Percentiles rank a stretch among this genome's conserved stretches.
Evolutionary conservation across 805 yeast species (phyloP).

Genomic region (Ogataea polymorpha): DNA sequence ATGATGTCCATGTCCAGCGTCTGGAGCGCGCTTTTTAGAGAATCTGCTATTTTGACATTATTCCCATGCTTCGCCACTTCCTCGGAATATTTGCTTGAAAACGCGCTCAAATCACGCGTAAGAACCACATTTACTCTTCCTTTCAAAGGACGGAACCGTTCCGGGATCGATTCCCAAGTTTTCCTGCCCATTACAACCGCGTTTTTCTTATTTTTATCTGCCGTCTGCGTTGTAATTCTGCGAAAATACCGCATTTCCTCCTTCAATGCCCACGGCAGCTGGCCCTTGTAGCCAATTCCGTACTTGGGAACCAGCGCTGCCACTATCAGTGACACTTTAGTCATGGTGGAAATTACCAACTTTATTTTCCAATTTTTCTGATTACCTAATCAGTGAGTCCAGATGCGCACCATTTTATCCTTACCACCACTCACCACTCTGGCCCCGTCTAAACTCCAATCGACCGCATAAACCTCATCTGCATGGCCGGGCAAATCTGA

Average conservation of each 20-base stretch:
- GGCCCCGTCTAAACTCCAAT: constrained; percentile 95
- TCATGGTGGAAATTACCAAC: not conserved
- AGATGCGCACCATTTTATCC: constrained; percentile 88
- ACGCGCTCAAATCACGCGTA: constrained; percentile 43
- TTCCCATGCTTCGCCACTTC: constrained; percentile 23
- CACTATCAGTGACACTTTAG: constrained; percentile 63
- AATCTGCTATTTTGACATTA: constrained; percentile 32
- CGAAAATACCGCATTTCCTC: constrained; percentile 85
- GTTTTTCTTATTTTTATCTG: constrained; percentile 40
- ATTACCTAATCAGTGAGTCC: constrained; percentile 62
- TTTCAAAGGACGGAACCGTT: constrained; percentile 76
- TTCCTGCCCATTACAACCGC: constrained; percentile 95
- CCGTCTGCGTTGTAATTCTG: constrained; percentile 56
- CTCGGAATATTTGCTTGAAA: constrained; percentile 23
- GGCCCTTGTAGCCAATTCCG: constrained; percentile 83
- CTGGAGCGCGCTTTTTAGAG: constrained; percentile 43
- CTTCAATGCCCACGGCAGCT: constrained; percentile 82
- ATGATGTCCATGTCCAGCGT: constrained; percentile 33
- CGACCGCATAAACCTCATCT: constrained; percentile 95
- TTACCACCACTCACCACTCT: constrained; percentile 97
- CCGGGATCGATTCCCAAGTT: constrained; percentile 94
- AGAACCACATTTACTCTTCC: constrained; percentile 73
- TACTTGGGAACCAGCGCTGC: constrained; percentile 78
- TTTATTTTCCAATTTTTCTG: not conserved
- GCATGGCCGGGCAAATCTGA: constrained; percentile 94